Evolutionary conservation across 768 basidiomycete species (phyloP), one percentile per base, ranked within the genome.

Genomic region (Saitozyma podzolica): DNA sequence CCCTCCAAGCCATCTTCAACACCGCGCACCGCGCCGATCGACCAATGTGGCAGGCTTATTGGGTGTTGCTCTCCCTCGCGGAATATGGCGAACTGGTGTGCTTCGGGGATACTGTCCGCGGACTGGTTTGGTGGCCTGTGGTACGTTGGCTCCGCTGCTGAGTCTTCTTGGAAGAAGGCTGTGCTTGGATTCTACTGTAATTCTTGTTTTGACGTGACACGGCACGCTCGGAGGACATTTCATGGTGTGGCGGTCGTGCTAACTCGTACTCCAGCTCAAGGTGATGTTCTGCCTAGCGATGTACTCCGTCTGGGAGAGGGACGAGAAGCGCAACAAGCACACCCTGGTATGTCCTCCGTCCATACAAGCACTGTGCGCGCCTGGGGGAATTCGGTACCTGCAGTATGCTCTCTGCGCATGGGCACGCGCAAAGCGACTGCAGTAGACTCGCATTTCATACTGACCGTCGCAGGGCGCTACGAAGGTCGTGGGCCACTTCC

Each of bases 51-150:
- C 54, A 62, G 40, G 60, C 63, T 14, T 73, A 69, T 42, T 73
- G 69, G 72, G 37, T 56, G 0, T 58, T 62, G 3, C 39, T 76
- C 5, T 58, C 63, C 8, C 45, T 68, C 4, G 50, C 72, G 20
- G 74, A 72, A 42, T 76, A 76, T 50, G 49, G 68, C 41, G 74
- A 76, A 56, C 48, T 62, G 8, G 40, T 67, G 17, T 55, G 70
- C 16, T 75, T 73, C 51, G 54, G 69, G 37, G 66, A 69, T 57
- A 54, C 59, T 42, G 61, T 53, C 9, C 40, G 62, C 16, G 50
- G 62, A 2, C 40, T 73, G 43, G 50, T 66, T 39, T 68, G 66
- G 67, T 73, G 67, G 65, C 74, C 74, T 1, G 67, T 66, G 47
- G 72, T 71, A n/a, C 58, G 65, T 56, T 9, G 19, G 41, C 29